phyloP scores from a whole-genome alignment of 2,329 filamentous ascomycete genomes.

The Venturia asperata region DNA sequence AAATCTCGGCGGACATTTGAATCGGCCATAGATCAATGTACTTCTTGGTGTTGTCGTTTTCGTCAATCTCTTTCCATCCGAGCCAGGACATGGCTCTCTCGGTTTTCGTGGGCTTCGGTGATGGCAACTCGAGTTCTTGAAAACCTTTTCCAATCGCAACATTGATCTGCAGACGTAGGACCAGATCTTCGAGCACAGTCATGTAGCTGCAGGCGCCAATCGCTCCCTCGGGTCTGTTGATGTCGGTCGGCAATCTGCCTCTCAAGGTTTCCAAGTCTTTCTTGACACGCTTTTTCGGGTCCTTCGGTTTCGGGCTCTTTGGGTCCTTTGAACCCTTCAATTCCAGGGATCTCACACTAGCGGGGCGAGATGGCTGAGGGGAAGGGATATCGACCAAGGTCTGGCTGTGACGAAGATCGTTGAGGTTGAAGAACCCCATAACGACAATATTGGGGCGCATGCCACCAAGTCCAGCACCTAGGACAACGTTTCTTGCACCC shows the following conservation, averaged over 20 bases:
- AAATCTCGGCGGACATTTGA: conserved; percentile 82
- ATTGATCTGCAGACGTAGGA: conserved; percentile 71
- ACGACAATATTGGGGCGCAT: conserved; percentile 87
- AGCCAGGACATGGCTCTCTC: conserved; percentile 27
- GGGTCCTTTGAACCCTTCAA: conserved; percentile 16
- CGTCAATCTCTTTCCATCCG: conserved; percentile 35
- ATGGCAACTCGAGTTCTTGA: conserved; percentile 64
- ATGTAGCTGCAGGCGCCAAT: conserved; percentile 69
- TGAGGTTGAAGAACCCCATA: conserved; percentile 71
- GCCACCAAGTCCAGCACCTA: conserved; percentile 74
- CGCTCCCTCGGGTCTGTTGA: conserved; percentile 59
- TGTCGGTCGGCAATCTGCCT: conserved; percentile 59
- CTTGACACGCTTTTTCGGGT: conserved; percentile 28
- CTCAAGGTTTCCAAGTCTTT: conserved; percentile 48
- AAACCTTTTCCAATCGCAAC: conserved; percentile 81
- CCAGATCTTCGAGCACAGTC: conserved; percentile 73
- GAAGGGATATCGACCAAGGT: conserved; percentile 53
- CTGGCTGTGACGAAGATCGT: conserved; percentile 56
- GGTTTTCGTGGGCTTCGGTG: conserved; percentile 26
- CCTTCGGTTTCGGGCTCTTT: conserved; percentile 26
- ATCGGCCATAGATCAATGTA: conserved; percentile 89
- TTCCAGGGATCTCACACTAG: conserved; percentile 18
- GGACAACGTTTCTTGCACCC: conserved; percentile 74
- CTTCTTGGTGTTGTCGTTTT: conserved; percentile 49
- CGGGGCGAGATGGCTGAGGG: conserved; percentile 32